Percentiles rank a stretch among this genome's conserved stretches.
phyloP scores from a whole-genome alignment of 805 yeast genomes.

The Ogataea naganishii region DNA sequence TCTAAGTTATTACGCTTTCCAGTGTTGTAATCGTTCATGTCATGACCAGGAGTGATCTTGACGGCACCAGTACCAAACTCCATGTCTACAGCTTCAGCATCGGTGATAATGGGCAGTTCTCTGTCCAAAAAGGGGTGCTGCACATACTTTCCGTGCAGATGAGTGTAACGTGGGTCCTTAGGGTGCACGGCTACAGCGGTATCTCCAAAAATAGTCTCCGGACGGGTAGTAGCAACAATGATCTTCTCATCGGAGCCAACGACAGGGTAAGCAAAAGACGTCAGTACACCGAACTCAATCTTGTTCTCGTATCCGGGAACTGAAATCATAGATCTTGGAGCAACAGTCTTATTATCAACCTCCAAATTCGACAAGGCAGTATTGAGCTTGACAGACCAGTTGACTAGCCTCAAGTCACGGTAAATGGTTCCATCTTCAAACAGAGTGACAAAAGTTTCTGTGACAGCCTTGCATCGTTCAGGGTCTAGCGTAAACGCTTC shows the following conservation, averaged over 20 bases:
- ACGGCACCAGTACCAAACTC: conserved; percentile 99
- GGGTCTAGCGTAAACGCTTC: conserved; percentile 93
- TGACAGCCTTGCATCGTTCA: conserved; percentile 66
- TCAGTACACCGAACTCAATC: conserved; percentile 92
- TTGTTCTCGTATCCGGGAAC: conserved; percentile 89
- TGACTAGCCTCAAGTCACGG: conserved; percentile 86
- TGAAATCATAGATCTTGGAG: conserved; percentile 69
- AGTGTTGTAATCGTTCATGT: conserved; percentile 90
- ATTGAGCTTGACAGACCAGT: conserved; percentile 92
- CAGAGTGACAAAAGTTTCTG: conserved; percentile 82
- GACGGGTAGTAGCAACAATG: conserved; percentile 96
- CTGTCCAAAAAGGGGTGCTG: conserved; percentile 85
- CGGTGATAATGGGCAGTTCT: conserved; percentile 80
- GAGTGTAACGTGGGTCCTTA: conserved; percentile 84
- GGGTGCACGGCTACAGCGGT: conserved; percentile 98
- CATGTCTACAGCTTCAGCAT: conserved; percentile 95
- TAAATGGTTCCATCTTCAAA: conserved; percentile 95
- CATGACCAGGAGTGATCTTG: conserved; percentile 98
- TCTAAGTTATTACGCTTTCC: conserved; percentile 92
- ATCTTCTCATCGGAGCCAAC: conserved; percentile 79
- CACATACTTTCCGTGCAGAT: conserved; percentile 89
- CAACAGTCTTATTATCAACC: conserved; percentile 84
- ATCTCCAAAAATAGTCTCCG: conserved; percentile 97
- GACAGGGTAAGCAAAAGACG: conserved; percentile 90
- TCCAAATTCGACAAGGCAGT: conserved; percentile 95